phyloP scores from a whole-genome alignment of 2,329 filamentous ascomycete species.

The Cytospora schulzeri region DNA sequence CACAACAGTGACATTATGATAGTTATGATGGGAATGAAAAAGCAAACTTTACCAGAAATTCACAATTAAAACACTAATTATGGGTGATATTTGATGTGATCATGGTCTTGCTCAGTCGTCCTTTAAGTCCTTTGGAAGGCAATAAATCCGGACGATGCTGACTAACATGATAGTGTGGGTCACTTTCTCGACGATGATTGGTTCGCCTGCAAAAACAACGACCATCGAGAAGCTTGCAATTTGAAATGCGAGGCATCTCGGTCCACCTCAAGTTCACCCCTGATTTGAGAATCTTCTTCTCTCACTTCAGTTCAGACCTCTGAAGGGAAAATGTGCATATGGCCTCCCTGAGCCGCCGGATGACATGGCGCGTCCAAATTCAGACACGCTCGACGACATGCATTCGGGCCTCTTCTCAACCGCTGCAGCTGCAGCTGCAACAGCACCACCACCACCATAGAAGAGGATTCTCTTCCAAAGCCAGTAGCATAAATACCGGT shows the following conservation, averaged over 20 bases:
- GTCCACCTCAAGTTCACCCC: too few species aligned
- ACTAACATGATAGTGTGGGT: not conserved
- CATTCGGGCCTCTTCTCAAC: not conserved
- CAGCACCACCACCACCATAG: not conserved
- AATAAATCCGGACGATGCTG: not conserved
- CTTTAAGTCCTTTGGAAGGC: too few species aligned
- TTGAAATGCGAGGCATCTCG: not conserved
- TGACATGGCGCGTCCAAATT: conserved; percentile 8
- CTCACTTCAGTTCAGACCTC: not conserved
- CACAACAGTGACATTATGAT: not conserved
- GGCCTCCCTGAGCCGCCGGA: conserved; percentile 20
- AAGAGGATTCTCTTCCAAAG: not conserved
- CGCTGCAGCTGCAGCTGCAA: not conserved
- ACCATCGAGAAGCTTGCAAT: not conserved
- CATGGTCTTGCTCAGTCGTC: too few species aligned
- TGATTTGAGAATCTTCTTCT: too few species aligned
- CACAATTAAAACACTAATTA: too few species aligned
- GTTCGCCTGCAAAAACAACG: not conserved
- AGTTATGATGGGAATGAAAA: too few species aligned
- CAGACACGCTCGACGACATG: not conserved
- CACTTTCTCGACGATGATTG: not conserved
- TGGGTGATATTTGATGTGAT: too few species aligned
- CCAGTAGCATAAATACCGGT: not conserved
- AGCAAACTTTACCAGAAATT: too few species aligned
- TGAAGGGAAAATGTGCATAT: conserved; percentile 5